Evolutionary conservation across 129 eudicot genomes (phyloP).

Genomic region (Tagetes erecta): DNA sequence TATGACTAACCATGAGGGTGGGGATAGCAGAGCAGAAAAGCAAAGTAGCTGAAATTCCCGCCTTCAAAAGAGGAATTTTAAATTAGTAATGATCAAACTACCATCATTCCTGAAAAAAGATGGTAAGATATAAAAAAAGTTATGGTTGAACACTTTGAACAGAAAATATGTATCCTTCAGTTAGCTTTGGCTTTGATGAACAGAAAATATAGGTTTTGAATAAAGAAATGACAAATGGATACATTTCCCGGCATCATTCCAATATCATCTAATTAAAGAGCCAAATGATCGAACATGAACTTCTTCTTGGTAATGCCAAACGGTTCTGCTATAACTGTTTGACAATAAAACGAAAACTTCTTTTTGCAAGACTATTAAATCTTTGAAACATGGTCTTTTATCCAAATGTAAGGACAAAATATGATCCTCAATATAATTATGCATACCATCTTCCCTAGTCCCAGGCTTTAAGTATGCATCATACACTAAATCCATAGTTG

Average conservation of each 20-base stretch:
- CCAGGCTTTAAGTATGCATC: background rate
- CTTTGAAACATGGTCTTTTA: background rate
- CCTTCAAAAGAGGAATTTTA: constrained; percentile 39
- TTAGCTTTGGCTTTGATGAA: constrained; percentile 2
- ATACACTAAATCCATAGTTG: background rate
- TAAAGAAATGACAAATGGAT: background rate
- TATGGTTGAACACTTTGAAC: background rate
- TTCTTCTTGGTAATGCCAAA: background rate
- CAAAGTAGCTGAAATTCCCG: constrained; percentile 79
- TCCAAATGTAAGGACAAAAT: background rate
- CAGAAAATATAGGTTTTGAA: background rate
- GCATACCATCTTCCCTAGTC: background rate
- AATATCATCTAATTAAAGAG: background rate
- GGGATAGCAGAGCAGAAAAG: constrained; percentile 82
- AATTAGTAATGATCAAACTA: constrained; percentile 17
- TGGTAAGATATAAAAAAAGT: background rate
- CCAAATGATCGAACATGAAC: background rate
- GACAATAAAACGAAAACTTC: background rate
- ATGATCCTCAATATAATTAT: background rate
- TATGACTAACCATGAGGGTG: constrained; percentile 68
- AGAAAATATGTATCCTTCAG: constrained; percentile 8
- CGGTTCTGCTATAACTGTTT: background rate
- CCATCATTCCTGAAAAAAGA: background rate
- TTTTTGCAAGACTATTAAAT: background rate
- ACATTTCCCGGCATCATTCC: background rate